Percentiles rank a stretch among this genome's conserved stretches.
These are phyloP conservation scores for Gastrodia elata DNA, from an alignment of 106 monocot species.

Conservation along the genomic window DNA sequence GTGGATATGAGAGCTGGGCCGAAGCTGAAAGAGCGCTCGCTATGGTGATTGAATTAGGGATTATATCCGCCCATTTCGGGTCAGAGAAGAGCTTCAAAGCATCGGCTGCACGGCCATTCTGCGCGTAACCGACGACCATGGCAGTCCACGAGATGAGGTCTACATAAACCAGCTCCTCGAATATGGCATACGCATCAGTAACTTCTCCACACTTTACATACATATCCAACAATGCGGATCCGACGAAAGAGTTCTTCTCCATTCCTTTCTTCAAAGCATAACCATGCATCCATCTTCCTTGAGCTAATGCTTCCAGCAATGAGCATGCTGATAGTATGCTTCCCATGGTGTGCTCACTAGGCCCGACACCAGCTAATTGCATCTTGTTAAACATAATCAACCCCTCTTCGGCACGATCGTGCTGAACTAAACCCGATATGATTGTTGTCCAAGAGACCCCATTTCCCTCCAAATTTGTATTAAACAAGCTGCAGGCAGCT, in stretches of 20 bases:
- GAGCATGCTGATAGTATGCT: conserved; percentile 38
- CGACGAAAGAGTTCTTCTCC: conserved; percentile 22
- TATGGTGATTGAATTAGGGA: conserved; percentile 49
- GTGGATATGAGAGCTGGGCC: conserved; percentile 19
- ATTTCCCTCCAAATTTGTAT: conserved; percentile 22
- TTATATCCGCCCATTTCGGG: conserved; percentile 13
- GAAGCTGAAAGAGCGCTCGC: conserved; percentile 41
- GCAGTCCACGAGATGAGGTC: conserved; percentile 51
- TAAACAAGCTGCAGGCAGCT: conserved; percentile 25
- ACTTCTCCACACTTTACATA: conserved; percentile 49
- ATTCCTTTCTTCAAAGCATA: conserved; percentile 30
- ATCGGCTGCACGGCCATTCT: conserved; percentile 24
- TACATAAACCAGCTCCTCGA: conserved; percentile 20
- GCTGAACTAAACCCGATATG: conserved; percentile 40
- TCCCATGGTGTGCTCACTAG: conserved; percentile 31
- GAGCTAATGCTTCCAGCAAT: conserved; percentile 22
- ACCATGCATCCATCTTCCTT: conserved; percentile 63
- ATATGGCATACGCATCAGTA: conserved; percentile 27
- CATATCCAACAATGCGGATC: conserved; percentile 45
- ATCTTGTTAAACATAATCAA: conserved; percentile 48
- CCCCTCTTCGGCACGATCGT: conserved; percentile 25
- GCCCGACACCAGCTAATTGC: conserved; percentile 17
- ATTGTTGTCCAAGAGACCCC: conserved; percentile 56
- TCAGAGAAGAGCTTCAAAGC: conserved; percentile 40
- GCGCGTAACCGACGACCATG: conserved; percentile 52